A percentile compares a stretch with the other conserved stretches of the same genome.
Evolutionary conservation across 371 early-diverging fungal species (phyloP).

Genomic region (Massospora cicadina): DNA sequence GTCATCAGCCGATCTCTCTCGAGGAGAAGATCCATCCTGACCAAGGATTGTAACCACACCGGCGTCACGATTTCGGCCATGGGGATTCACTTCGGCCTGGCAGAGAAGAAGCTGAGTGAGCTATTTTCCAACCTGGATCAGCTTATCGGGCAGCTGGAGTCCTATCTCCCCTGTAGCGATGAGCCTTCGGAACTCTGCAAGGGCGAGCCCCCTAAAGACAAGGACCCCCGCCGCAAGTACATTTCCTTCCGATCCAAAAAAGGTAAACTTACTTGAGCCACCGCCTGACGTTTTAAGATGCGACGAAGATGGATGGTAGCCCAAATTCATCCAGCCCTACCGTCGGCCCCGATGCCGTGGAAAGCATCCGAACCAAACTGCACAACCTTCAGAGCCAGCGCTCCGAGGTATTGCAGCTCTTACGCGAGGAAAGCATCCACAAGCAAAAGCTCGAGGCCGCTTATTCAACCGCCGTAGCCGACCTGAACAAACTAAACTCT

Average conservation of each 20-base stretch:
- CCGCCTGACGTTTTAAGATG: background rate
- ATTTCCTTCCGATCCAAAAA: constrained; percentile 5
- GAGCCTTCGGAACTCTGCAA: background rate
- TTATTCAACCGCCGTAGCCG: background rate
- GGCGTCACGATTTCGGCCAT: no score
- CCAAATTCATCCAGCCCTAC: background rate
- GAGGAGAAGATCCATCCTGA: no score
- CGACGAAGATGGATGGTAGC: background rate
- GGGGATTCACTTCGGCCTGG: background rate
- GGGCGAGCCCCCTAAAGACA: background rate
- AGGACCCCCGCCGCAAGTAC: background rate
- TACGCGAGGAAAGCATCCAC: background rate
- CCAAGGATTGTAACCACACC: no score
- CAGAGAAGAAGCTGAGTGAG: background rate
- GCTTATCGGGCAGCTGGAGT: background rate
- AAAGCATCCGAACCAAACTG: background rate
- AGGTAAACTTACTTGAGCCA: background rate
- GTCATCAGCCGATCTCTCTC: no score
- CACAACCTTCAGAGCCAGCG: background rate
- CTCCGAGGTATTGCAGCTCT: background rate
- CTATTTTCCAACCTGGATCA: background rate
- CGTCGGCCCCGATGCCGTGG: background rate
- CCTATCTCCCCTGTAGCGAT: background rate
- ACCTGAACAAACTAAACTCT: background rate
- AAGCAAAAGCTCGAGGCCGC: background rate